Percentiles rank a stretch among this genome's conserved stretches.
These are phyloP conservation scores for Zarea fungicola DNA, from an alignment of 2,329 filamentous ascomycete genomes.

Conservation along the genomic window DNA sequence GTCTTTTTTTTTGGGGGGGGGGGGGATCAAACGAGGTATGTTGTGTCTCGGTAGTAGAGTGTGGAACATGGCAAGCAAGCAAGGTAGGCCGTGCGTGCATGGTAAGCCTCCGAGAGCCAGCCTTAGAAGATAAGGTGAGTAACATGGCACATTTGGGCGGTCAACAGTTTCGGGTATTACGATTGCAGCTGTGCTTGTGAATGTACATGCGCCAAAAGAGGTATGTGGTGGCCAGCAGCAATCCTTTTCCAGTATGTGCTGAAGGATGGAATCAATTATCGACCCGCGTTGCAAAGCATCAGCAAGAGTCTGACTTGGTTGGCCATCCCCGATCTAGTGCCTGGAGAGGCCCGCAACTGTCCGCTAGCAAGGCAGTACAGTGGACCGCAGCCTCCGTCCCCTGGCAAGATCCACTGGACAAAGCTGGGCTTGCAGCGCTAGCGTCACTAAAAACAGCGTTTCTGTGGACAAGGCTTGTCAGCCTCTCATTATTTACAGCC, in stretches of 20 bases:
- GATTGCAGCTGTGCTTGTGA: neutral
- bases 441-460: too few species aligned
- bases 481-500: too few species aligned
- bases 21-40: neutral
- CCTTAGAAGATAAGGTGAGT: too few species aligned
- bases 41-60: neutral
- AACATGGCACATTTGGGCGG: neutral
- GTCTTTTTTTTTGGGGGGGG: too few species aligned
- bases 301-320: neutral
- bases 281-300: neutral
- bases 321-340: neutral
- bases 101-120: too few species aligned
- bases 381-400: too few species aligned
- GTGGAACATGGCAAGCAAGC: neutral
- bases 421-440: neutral
- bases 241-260: neutral
- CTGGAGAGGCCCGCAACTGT: neutral
- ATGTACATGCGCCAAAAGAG: neutral
- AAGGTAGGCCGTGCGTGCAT: neutral
- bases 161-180: too few species aligned
- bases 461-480: too few species aligned
- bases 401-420: neutral
- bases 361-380: too few species aligned
- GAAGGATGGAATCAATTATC: neutral
- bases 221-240: neutral